Percentiles rank a stretch among this genome's conserved stretches.
These are phyloP conservation scores for Cinchona pubescens DNA, from an alignment of 257 asterid genomes.

Conservation along the genomic window DNA sequence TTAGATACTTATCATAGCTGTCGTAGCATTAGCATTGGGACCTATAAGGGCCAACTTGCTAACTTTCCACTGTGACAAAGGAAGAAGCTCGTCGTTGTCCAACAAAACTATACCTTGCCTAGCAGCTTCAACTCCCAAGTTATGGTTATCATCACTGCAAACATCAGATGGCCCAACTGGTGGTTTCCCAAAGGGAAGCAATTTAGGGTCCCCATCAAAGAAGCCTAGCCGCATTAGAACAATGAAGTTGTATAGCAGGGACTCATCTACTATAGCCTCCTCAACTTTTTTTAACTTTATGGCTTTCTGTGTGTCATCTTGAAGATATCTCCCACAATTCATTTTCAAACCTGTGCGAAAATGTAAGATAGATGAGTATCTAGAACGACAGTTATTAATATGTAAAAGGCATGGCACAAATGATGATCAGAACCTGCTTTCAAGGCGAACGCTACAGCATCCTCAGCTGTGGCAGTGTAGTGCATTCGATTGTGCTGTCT, in stretches of 20 bases:
- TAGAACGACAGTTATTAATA: not conserved
- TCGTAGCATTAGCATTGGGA: conserved; percentile 31
- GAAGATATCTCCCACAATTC: conserved; percentile 29
- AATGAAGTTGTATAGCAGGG: conserved; percentile 23
- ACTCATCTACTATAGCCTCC: conserved; percentile 22
- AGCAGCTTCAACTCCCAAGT: conserved; percentile 32
- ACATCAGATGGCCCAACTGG: conserved; percentile 32
- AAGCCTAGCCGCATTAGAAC: conserved; percentile 33
- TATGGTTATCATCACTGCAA: conserved; percentile 22
- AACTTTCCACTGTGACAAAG: conserved; percentile 5
- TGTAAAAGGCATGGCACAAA: too few species aligned
- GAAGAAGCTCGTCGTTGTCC: conserved; percentile 25
- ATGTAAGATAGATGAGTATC: not conserved
- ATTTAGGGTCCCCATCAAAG: conserved; percentile 34
- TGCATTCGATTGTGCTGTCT: conserved; percentile 5
- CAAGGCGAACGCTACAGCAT: conserved; percentile 28
- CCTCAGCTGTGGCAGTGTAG: conserved; percentile 31
- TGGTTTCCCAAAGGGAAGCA: conserved; percentile 27
- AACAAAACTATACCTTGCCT: conserved; percentile 34
- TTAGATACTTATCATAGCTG: conserved; percentile 27
- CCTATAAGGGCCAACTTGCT: conserved; percentile 23
- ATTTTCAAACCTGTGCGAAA: conserved; percentile 27
- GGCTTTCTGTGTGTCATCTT: conserved; percentile 27
- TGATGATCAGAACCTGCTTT: conserved; percentile 21
- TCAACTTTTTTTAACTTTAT: conserved; percentile 19